These are phyloP conservation scores for Amoebophrya sp. DNA, from an alignment of 169 alveolate species.

Conservation along the genomic window DNA sequence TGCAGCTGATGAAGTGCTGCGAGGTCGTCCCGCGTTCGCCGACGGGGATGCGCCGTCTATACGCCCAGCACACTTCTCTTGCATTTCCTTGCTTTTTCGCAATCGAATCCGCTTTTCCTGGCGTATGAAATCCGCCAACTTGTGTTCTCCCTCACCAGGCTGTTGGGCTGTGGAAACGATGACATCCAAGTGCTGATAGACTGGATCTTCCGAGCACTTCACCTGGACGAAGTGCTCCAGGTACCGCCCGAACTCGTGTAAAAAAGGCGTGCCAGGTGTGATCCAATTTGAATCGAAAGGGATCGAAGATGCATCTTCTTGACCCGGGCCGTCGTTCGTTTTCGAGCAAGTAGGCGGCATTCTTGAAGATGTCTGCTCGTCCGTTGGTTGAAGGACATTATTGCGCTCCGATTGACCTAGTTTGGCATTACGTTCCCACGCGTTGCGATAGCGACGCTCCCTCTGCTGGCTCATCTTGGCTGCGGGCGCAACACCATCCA, in stretches of 20 bases:
- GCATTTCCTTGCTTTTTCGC: too few species aligned
- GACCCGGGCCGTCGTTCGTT: too few species aligned
- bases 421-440: slow-evolving; percentile 42
- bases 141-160: slow-evolving; percentile 99
- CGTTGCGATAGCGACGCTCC: slow-evolving; percentile 50
- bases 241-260: slow-evolving; percentile 72
- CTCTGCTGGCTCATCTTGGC: slow-evolving; percentile 97
- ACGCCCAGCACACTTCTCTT: too few species aligned
- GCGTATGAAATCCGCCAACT: slow-evolving; percentile 91
- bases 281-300: slow-evolving; percentile 93
- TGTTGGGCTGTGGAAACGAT: slow-evolving; percentile 82
- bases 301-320: slow-evolving; percentile 36
- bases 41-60: too few species aligned
- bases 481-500: slow-evolving; percentile 97
- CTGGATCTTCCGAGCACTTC: slow-evolving; percentile 70
- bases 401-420: not conserved
- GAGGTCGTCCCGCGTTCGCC: slow-evolving; percentile 35
- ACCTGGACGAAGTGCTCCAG: slow-evolving; percentile 73
- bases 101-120: slow-evolving; percentile 50
- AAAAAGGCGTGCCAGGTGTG: slow-evolving; percentile 98
- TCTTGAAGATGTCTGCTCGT: too few species aligned
- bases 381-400: not conserved
- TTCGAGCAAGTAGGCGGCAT: too few species aligned
- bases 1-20: slow-evolving; percentile 67
- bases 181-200: slow-evolving; percentile 83